Conservation (phyloP, 148 eudicot genomes). For the Agrostemma githago region DNA sequence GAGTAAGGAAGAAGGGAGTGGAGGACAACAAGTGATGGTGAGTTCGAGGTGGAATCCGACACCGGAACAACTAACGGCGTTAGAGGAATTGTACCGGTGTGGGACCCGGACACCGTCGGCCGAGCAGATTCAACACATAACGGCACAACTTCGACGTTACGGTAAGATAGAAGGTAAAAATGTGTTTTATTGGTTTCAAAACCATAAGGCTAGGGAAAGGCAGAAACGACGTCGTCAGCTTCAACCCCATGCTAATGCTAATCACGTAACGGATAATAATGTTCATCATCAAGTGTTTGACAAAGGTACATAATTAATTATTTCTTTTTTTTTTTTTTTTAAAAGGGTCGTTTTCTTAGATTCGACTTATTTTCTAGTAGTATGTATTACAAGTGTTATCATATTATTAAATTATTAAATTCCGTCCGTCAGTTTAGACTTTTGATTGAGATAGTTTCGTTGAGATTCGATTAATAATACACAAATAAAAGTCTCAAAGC, state of each 20-base stretch:
- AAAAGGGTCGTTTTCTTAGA: too few relatives aligned
- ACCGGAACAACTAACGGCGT: constrained; percentile 59
- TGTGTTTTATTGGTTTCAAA: constrained; percentile 90
- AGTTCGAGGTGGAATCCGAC: constrained; percentile 86
- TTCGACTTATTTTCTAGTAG: neutral
- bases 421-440: too few relatives aligned
- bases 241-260: constrained; percentile 19
- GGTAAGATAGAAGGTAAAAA: constrained; percentile 86
- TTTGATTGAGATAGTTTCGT: too few relatives aligned
- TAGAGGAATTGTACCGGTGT: constrained; percentile 47
- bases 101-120: constrained; percentile 63
- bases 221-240: constrained; percentile 79
- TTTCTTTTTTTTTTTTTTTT: neutral
- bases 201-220: constrained; percentile 81
- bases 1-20: constrained; percentile 28
- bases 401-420: too few relatives aligned
- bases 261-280: neutral
- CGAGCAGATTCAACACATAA: constrained; percentile 61
- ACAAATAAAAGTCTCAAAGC: too few relatives aligned
- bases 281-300: neutral
- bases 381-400: too few relatives aligned
- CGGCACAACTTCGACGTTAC: constrained; percentile 48
- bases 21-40: constrained; percentile 44
- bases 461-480: too few relatives aligned
- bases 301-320: neutral